Percentiles rank a stretch among this genome's conserved stretches.
Evolutionary conservation across 495 filamentous ascomycete species (phyloP).

Genomic region (Podospora pseudopauciseta): DNA sequence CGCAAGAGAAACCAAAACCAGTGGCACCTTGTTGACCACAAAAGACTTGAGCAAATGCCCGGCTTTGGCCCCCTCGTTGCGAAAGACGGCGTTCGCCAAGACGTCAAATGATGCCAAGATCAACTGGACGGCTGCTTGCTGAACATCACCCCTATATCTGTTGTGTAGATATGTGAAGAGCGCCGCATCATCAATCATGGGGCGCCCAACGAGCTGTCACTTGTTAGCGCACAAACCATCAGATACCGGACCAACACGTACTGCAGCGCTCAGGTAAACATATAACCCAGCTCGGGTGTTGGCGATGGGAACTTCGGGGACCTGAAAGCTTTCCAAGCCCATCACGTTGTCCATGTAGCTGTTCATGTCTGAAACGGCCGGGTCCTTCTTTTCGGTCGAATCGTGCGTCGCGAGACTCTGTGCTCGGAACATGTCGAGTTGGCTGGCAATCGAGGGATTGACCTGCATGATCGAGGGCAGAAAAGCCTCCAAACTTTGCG

Average conservation of each 20-base stretch:
- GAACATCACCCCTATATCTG: conserved; percentile 74
- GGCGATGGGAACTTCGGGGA: conserved; percentile 63
- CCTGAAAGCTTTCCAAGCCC: conserved; percentile 49
- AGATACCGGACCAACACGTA: conserved; percentile 39
- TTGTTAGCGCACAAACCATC: conserved; percentile 33
- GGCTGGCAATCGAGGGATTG: conserved; percentile 45
- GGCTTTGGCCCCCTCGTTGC: conserved; percentile 65
- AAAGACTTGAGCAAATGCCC: conserved; percentile 85
- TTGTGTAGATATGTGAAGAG: conserved; percentile 76
- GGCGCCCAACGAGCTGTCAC: conserved; percentile 69
- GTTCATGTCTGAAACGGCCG: conserved; percentile 44
- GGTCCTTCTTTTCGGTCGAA: conserved; percentile 44
- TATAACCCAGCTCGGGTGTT: conserved; percentile 89
- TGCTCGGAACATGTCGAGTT: conserved; percentile 52
- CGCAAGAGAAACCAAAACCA: conserved; percentile 65
- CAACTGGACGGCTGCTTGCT: conserved; percentile 71
- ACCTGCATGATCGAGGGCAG: conserved; percentile 51
- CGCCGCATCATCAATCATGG: conserved; percentile 74
- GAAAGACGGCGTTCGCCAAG: conserved; percentile 78
- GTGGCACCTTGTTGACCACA: conserved; percentile 86
- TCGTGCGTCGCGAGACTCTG: conserved; percentile 46
- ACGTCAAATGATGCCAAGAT: conserved; percentile 87
- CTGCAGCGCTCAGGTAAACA: conserved; percentile 83
- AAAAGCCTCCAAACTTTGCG: conserved; percentile 48
- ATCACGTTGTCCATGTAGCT: conserved; percentile 53